These are phyloP conservation scores for Aspergillus ustus DNA, from an alignment of 2,329 filamentous ascomycete species.

Conservation along the genomic window DNA sequence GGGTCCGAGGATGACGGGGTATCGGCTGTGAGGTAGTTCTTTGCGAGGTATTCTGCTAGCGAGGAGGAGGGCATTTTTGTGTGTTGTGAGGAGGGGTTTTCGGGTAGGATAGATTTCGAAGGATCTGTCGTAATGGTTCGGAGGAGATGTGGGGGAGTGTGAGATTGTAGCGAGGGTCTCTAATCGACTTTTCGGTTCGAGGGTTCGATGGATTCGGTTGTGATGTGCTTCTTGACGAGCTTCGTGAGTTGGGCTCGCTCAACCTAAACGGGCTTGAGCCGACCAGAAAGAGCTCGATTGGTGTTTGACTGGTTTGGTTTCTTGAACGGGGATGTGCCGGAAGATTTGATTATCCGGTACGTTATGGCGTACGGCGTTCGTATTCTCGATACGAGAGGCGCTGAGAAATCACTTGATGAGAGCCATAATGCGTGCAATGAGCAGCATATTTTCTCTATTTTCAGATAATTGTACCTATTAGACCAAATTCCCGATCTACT, in stretches of 20 bases:
- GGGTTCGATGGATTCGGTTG: too few relatives aligned
- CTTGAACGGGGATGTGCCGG: background rate
- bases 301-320: background rate
- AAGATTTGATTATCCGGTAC: background rate
- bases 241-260: too few relatives aligned
- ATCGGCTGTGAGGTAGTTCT: constrained; percentile 82
- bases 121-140: too few relatives aligned
- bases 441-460: background rate
- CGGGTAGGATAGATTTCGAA: too few relatives aligned
- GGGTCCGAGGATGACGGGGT: constrained; percentile 34
- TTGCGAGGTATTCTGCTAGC: constrained; percentile 84
- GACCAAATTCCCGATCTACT: background rate
- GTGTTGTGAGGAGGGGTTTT: background rate
- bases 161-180: too few relatives aligned
- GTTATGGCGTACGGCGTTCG: background rate
- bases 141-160: too few relatives aligned
- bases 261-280: background rate
- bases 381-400: background rate
- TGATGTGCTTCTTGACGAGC: too few relatives aligned
- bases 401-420: background rate
- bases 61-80: constrained; percentile 54
- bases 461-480: background rate
- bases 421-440: background rate
- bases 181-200: too few relatives aligned
- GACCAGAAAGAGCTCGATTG: background rate